Conservation (phyloP, 768 basidiomycete genomes). For the Lepiota venenata region DNA sequence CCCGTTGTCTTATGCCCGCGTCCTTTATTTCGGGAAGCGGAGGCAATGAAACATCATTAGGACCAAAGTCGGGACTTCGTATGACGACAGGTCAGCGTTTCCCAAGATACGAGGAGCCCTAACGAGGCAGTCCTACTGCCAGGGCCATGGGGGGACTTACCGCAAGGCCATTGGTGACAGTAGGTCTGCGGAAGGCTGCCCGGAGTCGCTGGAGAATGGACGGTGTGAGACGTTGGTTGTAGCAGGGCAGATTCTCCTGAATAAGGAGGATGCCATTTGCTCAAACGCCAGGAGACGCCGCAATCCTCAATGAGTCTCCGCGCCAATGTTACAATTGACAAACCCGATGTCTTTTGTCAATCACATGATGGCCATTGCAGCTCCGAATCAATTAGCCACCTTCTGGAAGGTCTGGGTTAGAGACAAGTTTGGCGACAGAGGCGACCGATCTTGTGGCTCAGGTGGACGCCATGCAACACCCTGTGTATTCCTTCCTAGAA, state of each 20-base stretch:
- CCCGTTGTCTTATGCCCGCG: constrained; percentile 42
- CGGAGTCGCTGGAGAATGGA: not conserved
- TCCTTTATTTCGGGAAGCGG: constrained; percentile 54
- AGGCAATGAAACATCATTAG: constrained; percentile 44
- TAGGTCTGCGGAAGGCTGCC: not conserved
- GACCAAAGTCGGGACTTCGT: constrained; percentile 41
- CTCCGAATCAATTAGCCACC: constrained; percentile 7
- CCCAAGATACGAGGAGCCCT: not conserved
- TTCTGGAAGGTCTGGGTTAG: too few relatives aligned
- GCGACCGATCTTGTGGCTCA: too few relatives aligned
- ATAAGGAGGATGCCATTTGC: not conserved
- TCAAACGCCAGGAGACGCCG: not conserved
- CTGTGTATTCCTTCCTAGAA: not conserved
- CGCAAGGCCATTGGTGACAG: constrained; percentile 2
- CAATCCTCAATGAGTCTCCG: constrained; percentile 8
- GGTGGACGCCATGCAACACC: not conserved
- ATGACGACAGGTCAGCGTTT: not conserved
- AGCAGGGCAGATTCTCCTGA: not conserved
- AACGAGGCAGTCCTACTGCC: not conserved
- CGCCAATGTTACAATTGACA: constrained; percentile 7
- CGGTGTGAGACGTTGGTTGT: not conserved
- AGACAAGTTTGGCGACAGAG: too few relatives aligned
- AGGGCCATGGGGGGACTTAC: constrained; percentile 4
- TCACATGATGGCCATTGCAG: constrained; percentile 9
- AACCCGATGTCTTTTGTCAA: not conserved